Base-by-base conservation (phyloP, 2,329 filamentous ascomycete species). In the Colletotrichum magnum region DNA sequence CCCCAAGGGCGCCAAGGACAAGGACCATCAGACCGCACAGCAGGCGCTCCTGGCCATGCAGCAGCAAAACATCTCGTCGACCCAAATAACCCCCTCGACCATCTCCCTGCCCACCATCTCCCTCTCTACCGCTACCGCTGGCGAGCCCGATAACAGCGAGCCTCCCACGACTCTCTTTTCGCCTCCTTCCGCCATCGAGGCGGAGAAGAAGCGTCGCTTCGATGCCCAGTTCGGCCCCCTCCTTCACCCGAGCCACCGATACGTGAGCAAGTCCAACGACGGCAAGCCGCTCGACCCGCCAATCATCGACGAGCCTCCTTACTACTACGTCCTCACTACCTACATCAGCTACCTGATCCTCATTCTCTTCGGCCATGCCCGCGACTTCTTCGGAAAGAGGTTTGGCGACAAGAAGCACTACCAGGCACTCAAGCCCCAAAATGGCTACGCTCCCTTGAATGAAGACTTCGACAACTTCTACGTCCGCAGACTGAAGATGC, bases 391-490 rank as follows among this genome's bases (percentile, higher is more conserved):
- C 79, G 95, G 96, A 80, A 98, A 98, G 86, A 90, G 93, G 71
- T 98, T 99, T 83, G 92, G 92, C 78, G 90, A 94, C 79, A 90
- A 93, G 78, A 92, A 94, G 76, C 79, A 87, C 68, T 98, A 98
- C 82, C 91, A 90, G 77, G 92, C 96, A 75, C 85, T 98, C 76
- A 93, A 93, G 78, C 88, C 92, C 45, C 88, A 90, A 73, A 94
- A 97, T 78, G 96, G 96, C 71, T 98, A 97, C 78, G 96, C 95
- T 12, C 94, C 96, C 2, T 87, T 99, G 73, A 98, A 98, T 81
- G 97, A 94, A 76, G 96, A 99, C 81, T 99, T 99, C 78, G 96
- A 99, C 85, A 98, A 95, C 81, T 99, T 99, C 81, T 99, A 99
- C 82, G 94, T 95, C 66, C 90, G 96, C 66, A 89, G 96, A 70